Evolutionary conservation across 2,329 filamentous ascomycete species (phyloP).

Genomic region (Fusarium sacchari): DNA sequence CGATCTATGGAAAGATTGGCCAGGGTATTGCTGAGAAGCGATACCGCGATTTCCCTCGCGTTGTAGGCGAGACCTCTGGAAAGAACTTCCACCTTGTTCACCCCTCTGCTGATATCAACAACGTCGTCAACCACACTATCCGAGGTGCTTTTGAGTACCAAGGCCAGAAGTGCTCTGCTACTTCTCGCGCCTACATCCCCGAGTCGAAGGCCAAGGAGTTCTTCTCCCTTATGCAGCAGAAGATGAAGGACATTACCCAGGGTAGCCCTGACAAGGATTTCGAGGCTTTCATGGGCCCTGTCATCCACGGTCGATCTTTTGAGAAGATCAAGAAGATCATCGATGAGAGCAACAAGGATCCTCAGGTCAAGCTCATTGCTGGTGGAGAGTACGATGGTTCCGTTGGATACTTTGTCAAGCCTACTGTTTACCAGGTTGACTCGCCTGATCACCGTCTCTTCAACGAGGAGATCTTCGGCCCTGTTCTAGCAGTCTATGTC

Average conservation of each 20-base stretch:
- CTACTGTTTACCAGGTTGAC: constrained; percentile 80
- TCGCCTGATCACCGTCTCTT: constrained; percentile 80
- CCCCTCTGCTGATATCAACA: constrained; percentile 77
- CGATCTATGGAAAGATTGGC: constrained; percentile 86
- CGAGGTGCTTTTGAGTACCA: constrained; percentile 91
- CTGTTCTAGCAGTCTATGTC: constrained; percentile 76
- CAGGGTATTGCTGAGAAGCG: constrained; percentile 80
- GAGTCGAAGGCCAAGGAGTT: constrained; percentile 78
- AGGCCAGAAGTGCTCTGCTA: constrained; percentile 90
- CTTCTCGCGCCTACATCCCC: constrained; percentile 83
- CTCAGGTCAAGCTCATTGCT: constrained; percentile 74
- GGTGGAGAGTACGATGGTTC: constrained; percentile 82
- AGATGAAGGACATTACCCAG: constrained; percentile 75
- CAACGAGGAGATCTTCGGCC: constrained; percentile 83
- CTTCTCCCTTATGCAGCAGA: constrained; percentile 69
- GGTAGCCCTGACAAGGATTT: constrained; percentile 75
- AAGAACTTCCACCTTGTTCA: constrained; percentile 95
- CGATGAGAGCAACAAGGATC: constrained; percentile 79
- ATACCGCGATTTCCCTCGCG: constrained; percentile 85
- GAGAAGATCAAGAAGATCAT: constrained; percentile 82
- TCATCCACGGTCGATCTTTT: constrained; percentile 85
- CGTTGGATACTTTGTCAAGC: constrained; percentile 84
- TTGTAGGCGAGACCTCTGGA: constrained; percentile 90
- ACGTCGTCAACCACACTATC: constrained; percentile 84
- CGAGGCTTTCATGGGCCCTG: constrained; percentile 82